A percentile compares a stretch with the other conserved stretches of the same genome.
phyloP scores from a whole-genome alignment of 2,329 filamentous ascomycete genomes.

The Ceratocystis papillata region DNA sequence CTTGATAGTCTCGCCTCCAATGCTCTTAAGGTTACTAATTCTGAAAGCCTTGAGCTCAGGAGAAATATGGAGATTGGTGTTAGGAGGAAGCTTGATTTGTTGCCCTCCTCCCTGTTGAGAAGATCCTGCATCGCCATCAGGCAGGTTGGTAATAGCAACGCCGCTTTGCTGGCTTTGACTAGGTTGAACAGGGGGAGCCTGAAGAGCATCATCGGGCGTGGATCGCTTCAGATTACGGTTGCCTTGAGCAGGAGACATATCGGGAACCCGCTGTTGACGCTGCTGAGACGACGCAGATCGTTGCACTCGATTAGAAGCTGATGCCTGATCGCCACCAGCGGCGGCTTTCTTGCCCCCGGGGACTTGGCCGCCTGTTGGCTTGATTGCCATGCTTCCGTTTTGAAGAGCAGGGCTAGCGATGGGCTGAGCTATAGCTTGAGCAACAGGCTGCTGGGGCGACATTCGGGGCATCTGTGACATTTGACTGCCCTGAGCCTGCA shows the following conservation, averaged over 20 bases:
- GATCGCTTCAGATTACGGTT: conserved; percentile 43
- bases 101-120: not conserved
- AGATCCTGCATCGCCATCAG: not conserved
- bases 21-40: not conserved
- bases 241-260: conserved; percentile 32
- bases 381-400: conserved; percentile 28
- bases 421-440: not conserved
- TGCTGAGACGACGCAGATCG: conserved; percentile 25
- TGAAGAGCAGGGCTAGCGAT: conserved; percentile 26
- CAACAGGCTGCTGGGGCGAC: conserved; percentile 22
- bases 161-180: conserved; percentile 2
- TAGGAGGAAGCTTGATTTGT: not conserved
- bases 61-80: not conserved
- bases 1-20: not conserved
- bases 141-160: not conserved
- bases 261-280: conserved; percentile 25
- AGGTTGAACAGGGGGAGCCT: not conserved
- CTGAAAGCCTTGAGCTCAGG: not conserved
- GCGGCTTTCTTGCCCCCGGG: not conserved
- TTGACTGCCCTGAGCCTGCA: conserved; percentile 14
- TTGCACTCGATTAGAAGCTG: conserved; percentile 28
- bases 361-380: not conserved
- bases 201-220: conserved; percentile 36
- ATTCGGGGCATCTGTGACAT: conserved; percentile 22
- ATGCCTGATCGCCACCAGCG: not conserved